Percentiles rank a stretch among this genome's conserved stretches.
Evolutionary conservation across 2,329 filamentous ascomycete species (phyloP).

Genomic region (Aschersonia sp.): DNA sequence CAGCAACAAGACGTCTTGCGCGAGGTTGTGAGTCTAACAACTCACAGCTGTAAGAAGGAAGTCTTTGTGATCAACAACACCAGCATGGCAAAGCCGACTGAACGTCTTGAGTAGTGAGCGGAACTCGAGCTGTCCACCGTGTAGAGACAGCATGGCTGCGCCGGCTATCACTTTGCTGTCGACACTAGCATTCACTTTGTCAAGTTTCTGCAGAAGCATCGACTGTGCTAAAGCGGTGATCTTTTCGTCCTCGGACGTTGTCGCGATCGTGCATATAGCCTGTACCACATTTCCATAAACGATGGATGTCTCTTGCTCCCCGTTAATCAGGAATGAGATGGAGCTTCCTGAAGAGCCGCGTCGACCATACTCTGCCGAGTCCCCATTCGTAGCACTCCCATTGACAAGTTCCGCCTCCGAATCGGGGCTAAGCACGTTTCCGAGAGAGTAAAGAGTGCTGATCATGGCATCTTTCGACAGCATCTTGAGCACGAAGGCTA

Average conservation of each 20-base stretch:
- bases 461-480: conserved; percentile 89
- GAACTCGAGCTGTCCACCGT: conserved; percentile 69
- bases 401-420: conserved; percentile 39
- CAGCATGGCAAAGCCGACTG: conserved; percentile 57
- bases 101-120: conserved; percentile 76
- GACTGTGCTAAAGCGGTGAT: conserved; percentile 87
- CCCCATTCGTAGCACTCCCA: conserved; percentile 26
- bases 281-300: conserved; percentile 86
- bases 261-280: conserved; percentile 82
- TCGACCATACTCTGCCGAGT: conserved; percentile 33
- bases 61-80: conserved; percentile 52
- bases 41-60: conserved; percentile 48
- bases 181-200: conserved; percentile 64
- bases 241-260: conserved; percentile 69
- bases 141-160: conserved; percentile 61
- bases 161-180: conserved; percentile 79
- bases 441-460: conserved; percentile 89
- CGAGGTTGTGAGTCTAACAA: conserved; percentile 14
- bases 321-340: conserved; percentile 61
- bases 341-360: conserved; percentile 55
- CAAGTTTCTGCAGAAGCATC: conserved; percentile 92
- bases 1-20: neutral
- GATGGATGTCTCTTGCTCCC: conserved; percentile 63
- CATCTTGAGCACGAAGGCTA: conserved; percentile 67
- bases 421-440: conserved; percentile 77